Conservation (phyloP, 129 eudicot species). For the Arctium minus region DNA sequence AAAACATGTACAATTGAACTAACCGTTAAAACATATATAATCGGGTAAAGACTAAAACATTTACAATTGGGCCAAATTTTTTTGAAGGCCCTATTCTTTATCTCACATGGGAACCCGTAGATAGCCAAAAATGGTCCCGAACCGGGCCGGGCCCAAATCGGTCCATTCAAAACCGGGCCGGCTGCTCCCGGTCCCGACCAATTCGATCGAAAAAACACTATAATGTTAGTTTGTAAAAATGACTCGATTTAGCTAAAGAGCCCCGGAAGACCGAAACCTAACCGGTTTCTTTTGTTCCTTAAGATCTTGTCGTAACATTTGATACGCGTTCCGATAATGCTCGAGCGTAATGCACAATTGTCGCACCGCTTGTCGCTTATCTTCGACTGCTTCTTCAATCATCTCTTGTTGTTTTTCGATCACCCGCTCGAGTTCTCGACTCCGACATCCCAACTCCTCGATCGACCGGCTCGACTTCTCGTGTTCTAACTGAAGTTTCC, state of each 20-base stretch:
- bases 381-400: constrained; percentile 73
- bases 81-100: background rate
- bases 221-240: background rate
- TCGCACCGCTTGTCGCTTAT: constrained; percentile 62
- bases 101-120: background rate
- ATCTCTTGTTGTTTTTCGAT: constrained; percentile 43
- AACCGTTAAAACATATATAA: no score
- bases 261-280: background rate
- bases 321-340: constrained; percentile 66
- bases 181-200: background rate
- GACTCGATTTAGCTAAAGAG: background rate
- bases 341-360: constrained; percentile 75
- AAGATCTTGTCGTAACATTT: constrained; percentile 58
- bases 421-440: constrained; percentile 42
- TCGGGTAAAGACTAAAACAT: no score
- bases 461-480: constrained; percentile 32
- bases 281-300: constrained; percentile 43
- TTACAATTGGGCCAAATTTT: no score
- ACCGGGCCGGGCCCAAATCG: background rate
- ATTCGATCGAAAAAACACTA: background rate
- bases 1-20: no score
- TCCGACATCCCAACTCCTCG: constrained; percentile 39
- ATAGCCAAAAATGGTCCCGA: background rate
- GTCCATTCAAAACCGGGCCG: background rate
- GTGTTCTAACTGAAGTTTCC: constrained; percentile 40